These are phyloP conservation scores for Phoma herbarum DNA, from an alignment of 2,329 filamentous ascomycete species.

Conservation along the genomic window DNA sequence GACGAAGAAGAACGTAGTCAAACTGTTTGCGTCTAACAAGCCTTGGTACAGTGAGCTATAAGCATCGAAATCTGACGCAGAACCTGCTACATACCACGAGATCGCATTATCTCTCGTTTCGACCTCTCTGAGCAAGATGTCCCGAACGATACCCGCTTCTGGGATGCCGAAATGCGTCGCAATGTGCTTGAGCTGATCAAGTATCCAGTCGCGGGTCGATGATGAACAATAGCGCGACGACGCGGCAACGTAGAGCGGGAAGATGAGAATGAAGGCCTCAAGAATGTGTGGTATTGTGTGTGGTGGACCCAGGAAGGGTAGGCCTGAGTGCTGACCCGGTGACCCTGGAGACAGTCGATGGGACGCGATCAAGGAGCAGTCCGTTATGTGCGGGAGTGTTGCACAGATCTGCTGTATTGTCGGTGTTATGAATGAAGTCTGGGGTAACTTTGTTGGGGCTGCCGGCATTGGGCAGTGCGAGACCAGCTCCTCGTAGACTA, in stretches of 20 bases:
- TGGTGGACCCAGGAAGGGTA: no score
- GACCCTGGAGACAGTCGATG: neutral
- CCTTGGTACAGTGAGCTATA: neutral
- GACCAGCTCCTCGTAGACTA: neutral
- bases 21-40: neutral
- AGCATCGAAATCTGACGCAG: neutral
- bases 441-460: neutral
- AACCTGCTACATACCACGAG: conserved; percentile 1
- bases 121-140: neutral
- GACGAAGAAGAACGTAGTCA: neutral
- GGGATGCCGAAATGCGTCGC: neutral
- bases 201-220: neutral
- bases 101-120: neutral
- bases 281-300: conserved; percentile 1
- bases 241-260: conserved; percentile 9
- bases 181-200: conserved; percentile 1
- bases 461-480: neutral
- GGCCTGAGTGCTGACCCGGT: neutral
- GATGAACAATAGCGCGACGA: conserved; percentile 1
- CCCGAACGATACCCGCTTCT: neutral
- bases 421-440: neutral
- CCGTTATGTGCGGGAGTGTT: neutral
- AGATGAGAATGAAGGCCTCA: neutral
- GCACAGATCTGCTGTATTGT: conserved; percentile 10
- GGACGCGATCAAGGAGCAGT: neutral